Evolutionary conservation across 306 rosid species (phyloP).

Genomic region (Acacia acuminata): DNA sequence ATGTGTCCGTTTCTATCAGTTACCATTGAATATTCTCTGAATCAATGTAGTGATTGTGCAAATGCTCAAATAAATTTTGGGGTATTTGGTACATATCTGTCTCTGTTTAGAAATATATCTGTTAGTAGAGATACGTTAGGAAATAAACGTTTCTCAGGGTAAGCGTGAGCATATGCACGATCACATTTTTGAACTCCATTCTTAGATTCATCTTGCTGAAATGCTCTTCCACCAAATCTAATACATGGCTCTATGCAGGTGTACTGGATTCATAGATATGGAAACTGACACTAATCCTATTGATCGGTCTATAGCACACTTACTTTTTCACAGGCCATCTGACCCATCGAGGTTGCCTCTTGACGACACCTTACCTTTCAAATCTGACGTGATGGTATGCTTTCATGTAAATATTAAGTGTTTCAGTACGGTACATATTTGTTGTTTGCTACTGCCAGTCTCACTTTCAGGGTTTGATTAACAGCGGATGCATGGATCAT

Average conservation of each 20-base stretch:
- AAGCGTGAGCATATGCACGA: not conserved
- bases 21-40: not conserved
- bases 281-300: conserved; percentile 77
- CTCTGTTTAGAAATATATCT: not conserved
- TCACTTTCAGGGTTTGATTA: conserved; percentile 35
- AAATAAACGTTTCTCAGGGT: not conserved
- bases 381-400: conserved; percentile 52
- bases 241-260: conserved; percentile 40
- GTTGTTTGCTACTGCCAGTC: conserved; percentile 18
- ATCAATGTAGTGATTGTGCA: not conserved
- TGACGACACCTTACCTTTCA: conserved; percentile 37
- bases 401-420: conserved; percentile 20
- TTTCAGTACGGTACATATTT: conserved; percentile 8
- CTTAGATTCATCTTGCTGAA: not conserved
- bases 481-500: conserved; percentile 60
- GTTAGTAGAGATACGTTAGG: not conserved
- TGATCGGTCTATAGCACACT: conserved; percentile 73
- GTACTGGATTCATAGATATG: conserved; percentile 50
- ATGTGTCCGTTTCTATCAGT: not conserved
- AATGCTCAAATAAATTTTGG: not conserved
- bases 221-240: not conserved
- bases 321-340: conserved; percentile 72
- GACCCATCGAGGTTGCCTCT: conserved; percentile 51
- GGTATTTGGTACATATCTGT: not conserved
- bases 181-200: not conserved